phyloP scores from a whole-genome alignment of 257 asterid genomes.

The Ilex asprella region DNA sequence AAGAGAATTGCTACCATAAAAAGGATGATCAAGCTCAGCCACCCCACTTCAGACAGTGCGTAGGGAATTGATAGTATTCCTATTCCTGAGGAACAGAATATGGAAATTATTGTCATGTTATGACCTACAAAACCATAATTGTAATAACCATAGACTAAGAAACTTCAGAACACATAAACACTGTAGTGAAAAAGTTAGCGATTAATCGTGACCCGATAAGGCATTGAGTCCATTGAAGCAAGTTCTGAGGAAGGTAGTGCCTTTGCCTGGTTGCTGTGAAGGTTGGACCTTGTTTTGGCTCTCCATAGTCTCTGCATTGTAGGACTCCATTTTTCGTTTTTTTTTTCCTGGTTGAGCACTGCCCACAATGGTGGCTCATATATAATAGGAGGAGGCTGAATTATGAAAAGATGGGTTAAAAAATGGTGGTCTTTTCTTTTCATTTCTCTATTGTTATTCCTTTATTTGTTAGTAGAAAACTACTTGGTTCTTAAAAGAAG shows the following conservation, averaged over 20 bases:
- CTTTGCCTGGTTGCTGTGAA: conserved; percentile 14
- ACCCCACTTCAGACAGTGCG: conserved; percentile 48
- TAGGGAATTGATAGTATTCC: conserved; percentile 48
- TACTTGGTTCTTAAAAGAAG: neutral
- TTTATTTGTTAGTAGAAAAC: too few species aligned
- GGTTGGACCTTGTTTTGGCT: conserved; percentile 19
- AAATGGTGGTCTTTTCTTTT: neutral
- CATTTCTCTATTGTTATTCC: neutral
- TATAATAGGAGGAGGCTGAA: neutral
- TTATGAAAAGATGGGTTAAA: neutral
- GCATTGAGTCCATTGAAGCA: conserved; percentile 55
- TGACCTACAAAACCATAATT: neutral
- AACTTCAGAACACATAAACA: neutral
- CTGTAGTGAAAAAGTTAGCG: neutral
- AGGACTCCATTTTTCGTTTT: conserved; percentile 10
- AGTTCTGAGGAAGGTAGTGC: conserved; percentile 38
- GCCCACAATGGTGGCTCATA: neutral
- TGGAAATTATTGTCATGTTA: neutral
- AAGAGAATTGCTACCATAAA: conserved; percentile 25
- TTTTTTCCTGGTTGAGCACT: neutral
- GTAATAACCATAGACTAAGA: neutral
- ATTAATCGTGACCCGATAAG: conserved; percentile 25
- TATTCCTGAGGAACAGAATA: conserved; percentile 20
- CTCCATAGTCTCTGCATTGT: conserved; percentile 14
- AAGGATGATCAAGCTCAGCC: conserved; percentile 30